These are phyloP conservation scores for Ustilago hordei DNA, from an alignment of 1,284 basidiomycete genomes.

Conservation along the genomic window DNA sequence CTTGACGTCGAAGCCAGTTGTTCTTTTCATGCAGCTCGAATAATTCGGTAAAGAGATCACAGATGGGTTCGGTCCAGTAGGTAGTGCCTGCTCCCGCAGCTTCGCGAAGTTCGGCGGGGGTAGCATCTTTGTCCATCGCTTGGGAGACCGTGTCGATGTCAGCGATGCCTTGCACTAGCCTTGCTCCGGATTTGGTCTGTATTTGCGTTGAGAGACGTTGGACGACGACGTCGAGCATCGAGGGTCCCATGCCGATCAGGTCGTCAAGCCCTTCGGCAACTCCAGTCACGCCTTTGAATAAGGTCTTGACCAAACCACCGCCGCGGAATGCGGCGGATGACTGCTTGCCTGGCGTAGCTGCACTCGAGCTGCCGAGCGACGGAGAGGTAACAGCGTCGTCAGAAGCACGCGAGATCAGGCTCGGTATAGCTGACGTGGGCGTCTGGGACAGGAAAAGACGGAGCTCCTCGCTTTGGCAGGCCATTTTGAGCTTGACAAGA, in stretches of 20 bases:
- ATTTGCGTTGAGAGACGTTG: constrained; percentile 61
- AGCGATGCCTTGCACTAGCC: constrained; percentile 39
- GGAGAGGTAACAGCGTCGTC: constrained; percentile 9
- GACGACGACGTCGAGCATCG: constrained; percentile 58
- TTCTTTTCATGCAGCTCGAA: constrained; percentile 95
- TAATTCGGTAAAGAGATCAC: constrained; percentile 88
- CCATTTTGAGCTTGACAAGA: constrained; percentile 35
- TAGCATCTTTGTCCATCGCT: constrained; percentile 47
- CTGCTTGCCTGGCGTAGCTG: constrained; percentile 20
- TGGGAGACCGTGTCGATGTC: constrained; percentile 56
- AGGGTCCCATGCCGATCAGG: constrained; percentile 55
- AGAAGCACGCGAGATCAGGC: constrained; percentile 7
- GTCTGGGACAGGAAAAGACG: constrained; percentile 81
- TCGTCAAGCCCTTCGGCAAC: constrained; percentile 61
- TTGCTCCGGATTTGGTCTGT: constrained; percentile 32
- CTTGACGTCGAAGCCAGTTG: constrained; percentile 95
- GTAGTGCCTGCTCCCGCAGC: constrained; percentile 83
- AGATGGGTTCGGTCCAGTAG: constrained; percentile 88
- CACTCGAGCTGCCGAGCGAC: not conserved
- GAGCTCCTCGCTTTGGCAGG: constrained; percentile 79
- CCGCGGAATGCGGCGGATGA: constrained; percentile 27
- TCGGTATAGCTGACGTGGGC: constrained; percentile 16
- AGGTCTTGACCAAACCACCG: constrained; percentile 44
- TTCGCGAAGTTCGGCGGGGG: constrained; percentile 76
- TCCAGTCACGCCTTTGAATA: constrained; percentile 56